phyloP scores from a whole-genome alignment of 2,329 filamentous ascomycete species.

The Trichoderma cornu-damae region DNA sequence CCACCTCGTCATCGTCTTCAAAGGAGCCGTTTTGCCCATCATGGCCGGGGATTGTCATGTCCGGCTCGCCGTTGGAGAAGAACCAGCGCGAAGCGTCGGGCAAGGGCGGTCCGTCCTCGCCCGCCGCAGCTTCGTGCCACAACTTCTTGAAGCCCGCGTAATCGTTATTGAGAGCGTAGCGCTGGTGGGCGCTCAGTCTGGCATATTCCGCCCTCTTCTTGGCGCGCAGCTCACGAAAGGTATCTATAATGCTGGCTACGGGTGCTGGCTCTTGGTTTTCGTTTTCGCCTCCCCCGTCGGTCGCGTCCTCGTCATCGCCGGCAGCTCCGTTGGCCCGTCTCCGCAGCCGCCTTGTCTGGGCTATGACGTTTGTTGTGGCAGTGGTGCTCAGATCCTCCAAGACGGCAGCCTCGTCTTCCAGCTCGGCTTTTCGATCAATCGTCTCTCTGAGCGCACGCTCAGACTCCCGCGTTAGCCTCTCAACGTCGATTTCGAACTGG shows the following conservation, averaged over 20 bases:
- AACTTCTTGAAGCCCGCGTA: slow-evolving; percentile 55
- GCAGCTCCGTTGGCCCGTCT: slow-evolving; percentile 16
- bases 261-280: slow-evolving; percentile 24
- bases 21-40: slow-evolving; percentile 21
- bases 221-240: slow-evolving; percentile 36
- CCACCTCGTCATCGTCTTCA: slow-evolving; percentile 59
- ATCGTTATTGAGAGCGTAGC: slow-evolving; percentile 53
- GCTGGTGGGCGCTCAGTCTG: slow-evolving; percentile 38
- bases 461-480: slow-evolving; percentile 39
- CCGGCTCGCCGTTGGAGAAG: slow-evolving; percentile 40
- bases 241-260: slow-evolving; percentile 27
- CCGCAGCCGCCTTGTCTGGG: not conserved
- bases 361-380: slow-evolving; percentile 23
- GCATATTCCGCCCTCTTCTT: slow-evolving; percentile 41
- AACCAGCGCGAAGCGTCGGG: slow-evolving; percentile 54
- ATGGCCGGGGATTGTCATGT: slow-evolving; percentile 28
- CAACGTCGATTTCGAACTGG: slow-evolving; percentile 38
- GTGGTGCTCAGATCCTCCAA: slow-evolving; percentile 34
- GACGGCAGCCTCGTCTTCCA: slow-evolving; percentile 45
- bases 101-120: slow-evolving; percentile 45
- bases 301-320: slow-evolving; percentile 18
- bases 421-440: slow-evolving; percentile 46
- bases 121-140: slow-evolving; percentile 51
- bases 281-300: slow-evolving; percentile 26
- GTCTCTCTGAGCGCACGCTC: slow-evolving; percentile 45